phyloP scores from a whole-genome alignment of 352 stramenopile genomes.

The Pythium oligandrum region DNA sequence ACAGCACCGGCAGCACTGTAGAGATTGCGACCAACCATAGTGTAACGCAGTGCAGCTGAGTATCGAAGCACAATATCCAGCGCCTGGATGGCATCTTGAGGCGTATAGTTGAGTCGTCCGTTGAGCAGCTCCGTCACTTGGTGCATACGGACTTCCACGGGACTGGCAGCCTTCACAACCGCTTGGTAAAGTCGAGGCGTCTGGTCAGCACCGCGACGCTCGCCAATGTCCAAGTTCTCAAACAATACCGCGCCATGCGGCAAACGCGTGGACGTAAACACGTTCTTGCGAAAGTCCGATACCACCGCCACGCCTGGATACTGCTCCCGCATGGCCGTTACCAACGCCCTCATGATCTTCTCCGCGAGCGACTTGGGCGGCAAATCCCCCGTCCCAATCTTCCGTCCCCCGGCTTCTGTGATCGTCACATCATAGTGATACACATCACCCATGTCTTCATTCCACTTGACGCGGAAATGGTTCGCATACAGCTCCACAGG shows the following conservation, averaged over 20 bases:
- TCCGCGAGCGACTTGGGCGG: slow-evolving; percentile 43
- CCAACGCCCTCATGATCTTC: slow-evolving; percentile 51
- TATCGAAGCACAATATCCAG: slow-evolving; percentile 65
- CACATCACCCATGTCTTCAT: slow-evolving; percentile 31
- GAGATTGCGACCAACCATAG: slow-evolving; percentile 50
- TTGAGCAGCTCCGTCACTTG: slow-evolving; percentile 52
- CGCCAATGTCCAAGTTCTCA: slow-evolving; percentile 35
- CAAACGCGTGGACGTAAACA: slow-evolving; percentile 39
- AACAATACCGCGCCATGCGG: slow-evolving; percentile 49
- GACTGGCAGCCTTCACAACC: slow-evolving; percentile 45
- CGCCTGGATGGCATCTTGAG: slow-evolving; percentile 65
- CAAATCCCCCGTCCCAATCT: slow-evolving; percentile 7
- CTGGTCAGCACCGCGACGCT: slow-evolving; percentile 8
- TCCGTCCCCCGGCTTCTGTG: slow-evolving; percentile 32
- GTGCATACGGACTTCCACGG: slow-evolving; percentile 57
- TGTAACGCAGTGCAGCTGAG: slow-evolving; percentile 48
- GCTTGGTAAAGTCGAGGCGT: slow-evolving; percentile 36
- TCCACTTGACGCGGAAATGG: slow-evolving; percentile 59
- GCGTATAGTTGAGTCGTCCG: slow-evolving; percentile 64
- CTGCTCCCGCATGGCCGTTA: slow-evolving; percentile 30
- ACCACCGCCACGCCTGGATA: slow-evolving; percentile 37
- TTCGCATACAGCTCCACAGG: slow-evolving; percentile 49
- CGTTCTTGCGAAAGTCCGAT: slow-evolving; percentile 48
- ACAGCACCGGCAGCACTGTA: slow-evolving; percentile 35
- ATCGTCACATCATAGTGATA: slow-evolving; percentile 78